These are phyloP conservation scores for Neonectria hederae DNA, from an alignment of 2,329 filamentous ascomycete species.

Conservation along the genomic window DNA sequence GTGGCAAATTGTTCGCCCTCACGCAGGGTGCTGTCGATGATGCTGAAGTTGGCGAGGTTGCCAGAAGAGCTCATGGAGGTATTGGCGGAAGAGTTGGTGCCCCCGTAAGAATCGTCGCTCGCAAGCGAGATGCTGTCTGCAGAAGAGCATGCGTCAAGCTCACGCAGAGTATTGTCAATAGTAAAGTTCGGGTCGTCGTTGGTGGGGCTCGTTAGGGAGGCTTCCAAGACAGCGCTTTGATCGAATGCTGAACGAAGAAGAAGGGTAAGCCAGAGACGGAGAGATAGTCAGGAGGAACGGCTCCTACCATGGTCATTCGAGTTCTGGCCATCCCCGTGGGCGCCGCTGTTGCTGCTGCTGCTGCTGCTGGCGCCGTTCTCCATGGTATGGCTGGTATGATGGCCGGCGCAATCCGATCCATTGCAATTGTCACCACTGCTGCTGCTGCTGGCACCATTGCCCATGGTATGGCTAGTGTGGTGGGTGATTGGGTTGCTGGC, in stretches of 20 bases:
- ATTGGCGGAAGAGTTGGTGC: neutral
- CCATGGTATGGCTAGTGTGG: conserved; percentile 17
- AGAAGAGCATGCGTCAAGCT: neutral
- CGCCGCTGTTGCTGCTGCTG: conserved; percentile 20
- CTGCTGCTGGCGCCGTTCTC: conserved; percentile 7
- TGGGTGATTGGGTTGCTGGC: conserved; percentile 40
- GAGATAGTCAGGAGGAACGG: neutral
- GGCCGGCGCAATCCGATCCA: too few species aligned
- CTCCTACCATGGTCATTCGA: neutral
- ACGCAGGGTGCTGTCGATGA: conserved; percentile 40
- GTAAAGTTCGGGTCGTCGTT: neutral
- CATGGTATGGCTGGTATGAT: conserved; percentile 40
- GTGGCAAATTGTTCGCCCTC: conserved; percentile 63
- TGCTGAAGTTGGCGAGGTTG: conserved; percentile 36
- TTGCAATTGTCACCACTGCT: too few species aligned
- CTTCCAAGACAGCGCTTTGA: conserved; percentile 20
- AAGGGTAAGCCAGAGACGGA: neutral
- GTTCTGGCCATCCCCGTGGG: conserved; percentile 21
- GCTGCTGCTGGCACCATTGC: too few species aligned
- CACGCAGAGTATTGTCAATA: neutral
- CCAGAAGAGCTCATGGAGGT: conserved; percentile 19
- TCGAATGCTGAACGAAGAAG: neutral
- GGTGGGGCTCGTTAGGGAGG: conserved; percentile 29
- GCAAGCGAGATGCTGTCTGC: neutral
- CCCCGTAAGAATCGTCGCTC: neutral